Base-by-base conservation (phyloP, 2,329 filamentous ascomycete genomes). In the Ceratocystis destructans region DNA sequence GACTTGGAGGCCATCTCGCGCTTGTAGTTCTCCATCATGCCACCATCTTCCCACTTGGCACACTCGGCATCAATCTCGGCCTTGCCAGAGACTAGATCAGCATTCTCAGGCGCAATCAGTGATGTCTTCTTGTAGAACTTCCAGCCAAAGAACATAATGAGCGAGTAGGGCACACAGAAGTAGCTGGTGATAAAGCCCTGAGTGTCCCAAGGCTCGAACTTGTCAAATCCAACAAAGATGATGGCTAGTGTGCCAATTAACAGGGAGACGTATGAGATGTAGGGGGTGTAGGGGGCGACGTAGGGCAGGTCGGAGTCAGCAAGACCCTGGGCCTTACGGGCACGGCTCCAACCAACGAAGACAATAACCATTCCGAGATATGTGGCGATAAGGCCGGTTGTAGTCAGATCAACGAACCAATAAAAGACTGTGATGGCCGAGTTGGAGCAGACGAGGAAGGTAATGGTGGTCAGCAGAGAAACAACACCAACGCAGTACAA, bases 91-190 rank as follows among this genome's bases (percentile, higher is more conserved):
- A 80, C 71, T 55, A 89, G 73, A 72, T 90, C 86, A 0, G 84
- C 80, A 64, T 87, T 81, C 22, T 79, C 75, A 0, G 83, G 77
- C 61, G 76, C 77, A 64, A 80, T 74, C 68, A 81, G 78, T 69
- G 80, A 83, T 0, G 86, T 88, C 71, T 78, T 79, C 73, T 86
- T 83, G 70, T 82, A 66, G 1, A 87, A 7, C 75, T 90, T 91
- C 83, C 86, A 90, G 4, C 79, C 80, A 2, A 87, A 33, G 71
- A 83, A 91, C 8, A 90, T 76, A 4, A 78, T 71, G 46, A 79
- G 70, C 64, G 80, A 81, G 70, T 82, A 82, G 3, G 78, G 77
- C 37, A 83, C 74, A 7, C 76, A 79, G 70, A 83, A 82, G 72
- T 84, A 84, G 17, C 76, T 76, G 1, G 81, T 80, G 64, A 84